phyloP scores from a whole-genome alignment of 2,329 filamentous ascomycete species.

The Calonectria hawksworthii region DNA sequence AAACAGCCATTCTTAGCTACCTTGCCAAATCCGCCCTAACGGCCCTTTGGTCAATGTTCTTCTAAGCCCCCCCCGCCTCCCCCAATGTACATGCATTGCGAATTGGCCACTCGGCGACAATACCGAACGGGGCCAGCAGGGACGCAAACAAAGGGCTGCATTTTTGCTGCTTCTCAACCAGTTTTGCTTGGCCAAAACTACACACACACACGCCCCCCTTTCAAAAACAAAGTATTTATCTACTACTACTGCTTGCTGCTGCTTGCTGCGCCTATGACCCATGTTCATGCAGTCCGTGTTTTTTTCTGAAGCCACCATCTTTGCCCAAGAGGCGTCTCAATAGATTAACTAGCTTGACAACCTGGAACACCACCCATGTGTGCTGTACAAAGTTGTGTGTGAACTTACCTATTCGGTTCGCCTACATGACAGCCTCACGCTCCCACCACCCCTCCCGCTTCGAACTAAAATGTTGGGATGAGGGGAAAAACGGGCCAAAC shows the following conservation, averaged over 20 bases:
- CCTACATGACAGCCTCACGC: conserved; percentile 6
- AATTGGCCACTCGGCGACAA: background rate
- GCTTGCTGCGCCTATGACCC: too few relatives aligned
- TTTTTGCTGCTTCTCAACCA: background rate
- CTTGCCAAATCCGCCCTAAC: background rate
- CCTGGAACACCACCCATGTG: background rate
- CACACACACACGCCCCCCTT: background rate
- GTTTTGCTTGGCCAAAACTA: background rate
- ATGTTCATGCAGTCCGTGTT: conserved; percentile 1
- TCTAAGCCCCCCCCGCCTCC: background rate
- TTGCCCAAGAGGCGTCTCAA: background rate
- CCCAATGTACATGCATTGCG: background rate
- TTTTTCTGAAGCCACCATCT: background rate
- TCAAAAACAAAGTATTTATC: too few relatives aligned
- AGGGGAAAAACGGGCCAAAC: conserved; percentile 1
- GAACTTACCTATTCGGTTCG: conserved; percentile 12
- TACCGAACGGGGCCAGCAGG: background rate
- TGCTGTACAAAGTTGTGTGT: background rate
- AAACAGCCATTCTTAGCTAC: background rate
- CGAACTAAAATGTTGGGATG: background rate
- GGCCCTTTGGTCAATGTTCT: too few relatives aligned
- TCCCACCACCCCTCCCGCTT: conserved; percentile 9
- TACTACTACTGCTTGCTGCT: too few relatives aligned
- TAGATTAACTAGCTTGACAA: background rate
- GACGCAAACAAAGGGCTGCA: background rate